These are phyloP conservation scores for Pleurotus tuoliensis DNA, from an alignment of 768 basidiomycete genomes.

Conservation along the genomic window DNA sequence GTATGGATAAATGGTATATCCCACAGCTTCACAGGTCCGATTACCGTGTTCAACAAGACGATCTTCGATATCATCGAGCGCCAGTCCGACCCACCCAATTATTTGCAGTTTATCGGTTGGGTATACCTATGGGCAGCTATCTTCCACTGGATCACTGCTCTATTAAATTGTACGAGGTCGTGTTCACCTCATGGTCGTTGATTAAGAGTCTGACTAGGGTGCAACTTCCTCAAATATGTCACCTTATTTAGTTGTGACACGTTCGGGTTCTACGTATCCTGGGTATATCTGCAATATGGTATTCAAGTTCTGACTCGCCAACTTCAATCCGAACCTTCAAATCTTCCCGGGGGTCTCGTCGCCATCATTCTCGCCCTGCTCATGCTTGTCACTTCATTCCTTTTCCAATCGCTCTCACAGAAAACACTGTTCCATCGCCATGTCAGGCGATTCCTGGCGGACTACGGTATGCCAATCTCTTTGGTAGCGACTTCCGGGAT, in stretches of 20 bases:
- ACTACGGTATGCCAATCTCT: conserved; percentile 91
- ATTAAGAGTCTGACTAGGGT: conserved; percentile 42
- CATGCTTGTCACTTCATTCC: conserved; percentile 72
- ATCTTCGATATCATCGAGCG: conserved; percentile 72
- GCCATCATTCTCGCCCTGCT: conserved; percentile 71
- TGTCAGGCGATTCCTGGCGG: conserved; percentile 70
- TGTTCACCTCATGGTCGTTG: background rate
- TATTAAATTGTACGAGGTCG: conserved; percentile 60
- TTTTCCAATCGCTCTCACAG: conserved; percentile 64
- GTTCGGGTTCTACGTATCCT: conserved; percentile 90
- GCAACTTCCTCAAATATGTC: conserved; percentile 82
- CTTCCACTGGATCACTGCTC: conserved; percentile 77
- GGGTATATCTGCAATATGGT: conserved; percentile 88
- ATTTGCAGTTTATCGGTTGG: conserved; percentile 89
- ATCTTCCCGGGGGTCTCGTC: conserved; percentile 50
- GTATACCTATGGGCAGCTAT: conserved; percentile 90
- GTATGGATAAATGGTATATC: background rate
- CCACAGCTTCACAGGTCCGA: conserved; percentile 57
- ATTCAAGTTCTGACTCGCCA: conserved; percentile 80
- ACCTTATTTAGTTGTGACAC: conserved; percentile 90
- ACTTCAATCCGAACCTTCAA: conserved; percentile 36
- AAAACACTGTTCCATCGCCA: conserved; percentile 70
- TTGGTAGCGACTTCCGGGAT: conserved; percentile 70
- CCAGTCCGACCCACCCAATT: conserved; percentile 58
- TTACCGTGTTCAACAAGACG: conserved; percentile 90